These are phyloP conservation scores for Dissophora globulifera DNA, from an alignment of 192 early-diverging fungal species.

Conservation along the genomic window DNA sequence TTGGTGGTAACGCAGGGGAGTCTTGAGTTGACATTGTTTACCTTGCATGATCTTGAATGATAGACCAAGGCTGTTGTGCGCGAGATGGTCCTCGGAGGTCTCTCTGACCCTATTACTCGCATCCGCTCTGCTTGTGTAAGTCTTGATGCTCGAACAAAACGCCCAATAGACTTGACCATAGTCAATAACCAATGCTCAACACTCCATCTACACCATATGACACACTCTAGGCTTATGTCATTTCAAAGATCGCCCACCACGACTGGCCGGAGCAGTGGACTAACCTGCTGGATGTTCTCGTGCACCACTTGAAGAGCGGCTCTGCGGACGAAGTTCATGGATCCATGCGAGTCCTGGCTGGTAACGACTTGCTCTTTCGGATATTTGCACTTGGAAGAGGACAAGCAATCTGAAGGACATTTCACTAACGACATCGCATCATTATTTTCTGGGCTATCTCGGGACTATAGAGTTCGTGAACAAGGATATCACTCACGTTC, in stretches of 20 bases:
- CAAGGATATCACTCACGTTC: conserved; percentile 87
- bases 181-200: background rate
- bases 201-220: too few species aligned
- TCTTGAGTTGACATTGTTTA: background rate
- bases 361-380: conserved; percentile 8
- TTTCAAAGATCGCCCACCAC: conserved; percentile 89
- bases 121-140: conserved; percentile 74
- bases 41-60: too few species aligned
- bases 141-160: conserved; percentile 1
- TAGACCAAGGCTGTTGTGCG: conserved; percentile 71
- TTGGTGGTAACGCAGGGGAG: conserved; percentile 4
- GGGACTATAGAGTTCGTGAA: conserved; percentile 76
- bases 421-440: too few species aligned
- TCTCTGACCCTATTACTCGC: conserved; percentile 66
- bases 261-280: conserved; percentile 98
- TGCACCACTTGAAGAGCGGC: conserved; percentile 71
- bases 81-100: conserved; percentile 64
- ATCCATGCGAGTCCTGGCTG: conserved; percentile 83
- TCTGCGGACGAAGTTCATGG: conserved; percentile 82
- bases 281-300: conserved; percentile 82
- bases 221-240: conserved; percentile 79
- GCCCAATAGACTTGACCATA: background rate
- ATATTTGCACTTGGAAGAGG: background rate
- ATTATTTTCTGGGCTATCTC: background rate
- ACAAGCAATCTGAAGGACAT: too few species aligned